These are phyloP conservation scores for Stachybotrys chartarum DNA, from an alignment of 2,329 filamentous ascomycete genomes.

Conservation along the genomic window DNA sequence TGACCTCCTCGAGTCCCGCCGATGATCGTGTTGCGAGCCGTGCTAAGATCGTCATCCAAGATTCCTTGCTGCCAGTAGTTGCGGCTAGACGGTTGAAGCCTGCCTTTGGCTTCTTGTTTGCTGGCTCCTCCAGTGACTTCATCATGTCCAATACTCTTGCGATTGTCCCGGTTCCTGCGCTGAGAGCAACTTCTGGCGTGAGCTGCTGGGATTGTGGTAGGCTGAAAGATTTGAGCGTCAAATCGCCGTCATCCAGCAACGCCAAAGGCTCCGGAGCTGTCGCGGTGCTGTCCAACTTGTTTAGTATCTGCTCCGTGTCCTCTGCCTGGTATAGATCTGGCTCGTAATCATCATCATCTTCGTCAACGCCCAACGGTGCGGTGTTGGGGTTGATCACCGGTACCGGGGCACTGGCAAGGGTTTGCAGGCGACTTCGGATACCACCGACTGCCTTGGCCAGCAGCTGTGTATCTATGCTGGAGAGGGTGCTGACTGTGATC, in stretches of 20 bases:
- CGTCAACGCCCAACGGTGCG: conserved; percentile 58
- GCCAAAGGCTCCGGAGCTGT: conserved; percentile 30
- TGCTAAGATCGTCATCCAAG: conserved; percentile 84
- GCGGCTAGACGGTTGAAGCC: conserved; percentile 82
- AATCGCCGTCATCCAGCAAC: conserved; percentile 23
- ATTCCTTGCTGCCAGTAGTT: conserved; percentile 76
- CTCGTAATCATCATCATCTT: conserved; percentile 84
- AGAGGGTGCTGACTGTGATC: conserved; percentile 74
- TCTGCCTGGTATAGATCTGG: conserved; percentile 76
- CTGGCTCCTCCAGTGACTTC: conserved; percentile 61
- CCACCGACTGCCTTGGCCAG: conserved; percentile 67
- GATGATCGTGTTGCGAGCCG: conserved; percentile 76
- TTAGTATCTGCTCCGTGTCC: conserved; percentile 68
- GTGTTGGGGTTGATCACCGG: conserved; percentile 49
- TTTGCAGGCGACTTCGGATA: conserved; percentile 42
- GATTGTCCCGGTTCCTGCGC: conserved; percentile 68
- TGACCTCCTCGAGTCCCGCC: conserved; percentile 57
- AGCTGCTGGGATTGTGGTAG: conserved; percentile 71
- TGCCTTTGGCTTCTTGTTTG: conserved; percentile 53
- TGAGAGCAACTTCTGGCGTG: conserved; percentile 62
- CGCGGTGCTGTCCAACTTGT: conserved; percentile 67
- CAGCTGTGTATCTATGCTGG: conserved; percentile 60
- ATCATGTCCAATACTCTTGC: conserved; percentile 74
- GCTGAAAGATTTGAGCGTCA: conserved; percentile 71
- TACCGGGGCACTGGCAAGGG: conserved; percentile 37